Evolutionary conservation across 108 stramenopile species (phyloP), one percentile per base, ranked within the genome.

Genomic region (Skeletonema grethae): DNA sequence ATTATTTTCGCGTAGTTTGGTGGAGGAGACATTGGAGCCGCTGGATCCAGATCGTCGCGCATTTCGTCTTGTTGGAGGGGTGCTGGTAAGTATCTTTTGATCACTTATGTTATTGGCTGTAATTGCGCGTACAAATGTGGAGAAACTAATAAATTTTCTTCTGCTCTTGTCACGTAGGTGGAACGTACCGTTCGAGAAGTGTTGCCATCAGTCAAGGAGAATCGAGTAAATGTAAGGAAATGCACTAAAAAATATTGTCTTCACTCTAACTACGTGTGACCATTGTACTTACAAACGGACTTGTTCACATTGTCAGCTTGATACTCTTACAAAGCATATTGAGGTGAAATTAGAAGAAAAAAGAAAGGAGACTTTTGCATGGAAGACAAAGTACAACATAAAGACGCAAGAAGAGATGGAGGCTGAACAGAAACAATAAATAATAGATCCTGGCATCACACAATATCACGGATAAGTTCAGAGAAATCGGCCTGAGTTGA

Each of bases 121-220:
- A 20, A 57, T 72, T 12, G 25, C 4, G 61, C 3, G 10, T 41
- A 20, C 41, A 46, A 45, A 34, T 15, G 4, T 46, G 1, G 16
- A n/a, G 65, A 18, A 1, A 29, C 2, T 29, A n/a, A 57, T 66
- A 10, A 5, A 15, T 57, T 57, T 3, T 30, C 25, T 67, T 24
- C 29, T 25, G 30, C 20, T 50, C 57, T 30, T 10, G 0, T 28
- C 25, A 4, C 43, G 65, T 38, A 79, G 78, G 78, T 98, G 62
- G 96, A 98, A 72, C 92, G 96, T 35, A 96, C 95, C 13, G 97
- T 98, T 5, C 70, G 86, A 65, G 97, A 98, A 73, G 96, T 97
- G 13, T 78, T 98, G 30, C 97, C 97, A 34, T 90, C 92, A 12
- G 94, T 98, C n/a, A 83, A 69, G 50, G 76, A 76, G 24, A 94